Percentiles rank a stretch among this genome's conserved stretches.
These are phyloP conservation scores for Candida nanaspora DNA, from an alignment of 805 yeast genomes.

Conservation along the genomic window DNA sequence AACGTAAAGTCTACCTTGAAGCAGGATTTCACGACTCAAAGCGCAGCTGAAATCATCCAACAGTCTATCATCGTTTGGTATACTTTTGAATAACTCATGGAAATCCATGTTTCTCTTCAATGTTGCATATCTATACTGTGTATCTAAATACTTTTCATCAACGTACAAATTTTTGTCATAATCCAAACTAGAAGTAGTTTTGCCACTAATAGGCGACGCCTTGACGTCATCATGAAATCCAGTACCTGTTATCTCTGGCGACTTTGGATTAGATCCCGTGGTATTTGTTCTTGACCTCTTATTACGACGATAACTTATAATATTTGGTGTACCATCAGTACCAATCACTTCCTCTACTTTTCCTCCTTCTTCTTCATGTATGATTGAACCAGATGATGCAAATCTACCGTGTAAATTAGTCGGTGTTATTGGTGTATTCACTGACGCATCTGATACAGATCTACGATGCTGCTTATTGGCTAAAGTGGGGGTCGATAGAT, in stretches of 20 bases:
- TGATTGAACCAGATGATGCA: neutral
- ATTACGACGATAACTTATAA: conserved; percentile 22
- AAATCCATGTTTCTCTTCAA: conserved; percentile 64
- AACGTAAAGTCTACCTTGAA: conserved; percentile 83
- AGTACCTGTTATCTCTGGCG: neutral
- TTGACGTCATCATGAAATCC: too few relatives aligned
- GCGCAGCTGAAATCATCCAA: conserved; percentile 91
- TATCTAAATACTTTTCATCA: conserved; percentile 50
- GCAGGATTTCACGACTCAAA: conserved; percentile 71
- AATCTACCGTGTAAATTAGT: neutral
- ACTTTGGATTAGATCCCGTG: conserved; percentile 1
- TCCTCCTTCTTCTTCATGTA: conserved; percentile 8
- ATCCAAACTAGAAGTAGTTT: neutral
- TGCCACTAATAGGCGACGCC: conserved; percentile 1
- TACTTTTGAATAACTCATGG: conserved; percentile 62
- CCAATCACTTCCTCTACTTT: conserved; percentile 12
- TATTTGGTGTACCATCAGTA: conserved; percentile 20
- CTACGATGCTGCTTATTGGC: conserved; percentile 8
- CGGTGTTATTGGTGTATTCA: conserved; percentile 8
- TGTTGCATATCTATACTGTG: conserved; percentile 59
- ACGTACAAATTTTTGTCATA: conserved; percentile 40
- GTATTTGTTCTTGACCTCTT: conserved; percentile 12
- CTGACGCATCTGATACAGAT: conserved; percentile 12
- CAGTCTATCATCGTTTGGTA: conserved; percentile 63
- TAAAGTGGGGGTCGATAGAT: neutral